Evolutionary conservation across 805 yeast species (phyloP).

Genomic region (Tetrapisispora fleetii): DNA sequence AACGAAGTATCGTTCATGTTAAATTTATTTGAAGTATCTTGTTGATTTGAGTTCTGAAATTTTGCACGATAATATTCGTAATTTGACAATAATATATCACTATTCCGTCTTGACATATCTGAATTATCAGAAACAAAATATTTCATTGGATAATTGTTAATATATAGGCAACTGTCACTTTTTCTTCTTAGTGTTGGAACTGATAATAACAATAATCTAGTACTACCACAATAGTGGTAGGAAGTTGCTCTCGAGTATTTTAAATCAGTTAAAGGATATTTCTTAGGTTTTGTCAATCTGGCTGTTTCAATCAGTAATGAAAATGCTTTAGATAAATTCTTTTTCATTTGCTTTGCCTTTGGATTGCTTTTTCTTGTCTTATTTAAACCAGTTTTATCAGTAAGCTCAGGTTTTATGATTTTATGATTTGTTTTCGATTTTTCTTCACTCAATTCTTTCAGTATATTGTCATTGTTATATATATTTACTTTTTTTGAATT

Average conservation of each 20-base stretch:
- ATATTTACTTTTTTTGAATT: no score
- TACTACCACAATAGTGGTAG: not conserved
- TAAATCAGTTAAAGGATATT: conserved; percentile 1
- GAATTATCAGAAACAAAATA: conserved; percentile 1
- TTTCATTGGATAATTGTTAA: not conserved
- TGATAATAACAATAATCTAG: conserved; percentile 1
- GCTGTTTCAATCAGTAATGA: not conserved
- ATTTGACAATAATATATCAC: not conserved
- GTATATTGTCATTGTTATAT: not conserved
- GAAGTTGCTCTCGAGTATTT: not conserved
- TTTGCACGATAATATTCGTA: not conserved
- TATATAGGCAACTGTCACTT: not conserved
- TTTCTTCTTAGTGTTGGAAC: not conserved
- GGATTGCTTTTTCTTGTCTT: not conserved
- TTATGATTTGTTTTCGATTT: no score
- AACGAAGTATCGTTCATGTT: not conserved
- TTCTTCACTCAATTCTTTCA: not conserved
- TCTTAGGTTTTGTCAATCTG: not conserved
- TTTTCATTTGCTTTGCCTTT: not conserved
- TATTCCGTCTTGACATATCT: not conserved
- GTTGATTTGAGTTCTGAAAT: not conserved
- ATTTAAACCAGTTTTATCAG: not conserved
- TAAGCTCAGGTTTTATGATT: not conserved
- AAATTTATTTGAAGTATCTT: no score
- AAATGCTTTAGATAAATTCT: conserved; percentile 2